phyloP scores from a whole-genome alignment of 192 early-diverging fungal species.

The Kickxella alabastrina region DNA sequence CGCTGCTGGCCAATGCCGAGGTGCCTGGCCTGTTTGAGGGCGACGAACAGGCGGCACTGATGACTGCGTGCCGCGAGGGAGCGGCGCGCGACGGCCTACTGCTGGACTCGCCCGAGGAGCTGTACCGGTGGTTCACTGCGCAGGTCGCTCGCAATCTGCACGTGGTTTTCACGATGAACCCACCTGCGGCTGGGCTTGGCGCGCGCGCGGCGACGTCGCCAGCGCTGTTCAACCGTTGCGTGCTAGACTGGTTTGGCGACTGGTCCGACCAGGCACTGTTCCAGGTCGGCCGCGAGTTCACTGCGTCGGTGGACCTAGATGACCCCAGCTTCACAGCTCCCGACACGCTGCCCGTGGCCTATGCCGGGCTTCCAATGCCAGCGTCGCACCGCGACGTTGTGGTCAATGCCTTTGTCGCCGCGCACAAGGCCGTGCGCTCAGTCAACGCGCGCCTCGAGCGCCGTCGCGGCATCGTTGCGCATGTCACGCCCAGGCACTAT shows the following conservation, averaged over 20 bases:
- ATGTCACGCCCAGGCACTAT: conserved; percentile 97
- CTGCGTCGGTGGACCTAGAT: conserved; percentile 84
- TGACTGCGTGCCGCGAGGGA: conserved; percentile 94
- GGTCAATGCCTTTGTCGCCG: conserved; percentile 86
- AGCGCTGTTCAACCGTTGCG: conserved; percentile 99
- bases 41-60: conserved; percentile 90
- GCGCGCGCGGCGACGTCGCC: conserved; percentile 95
- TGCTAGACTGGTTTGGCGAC: conserved; percentile 99
- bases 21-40: conserved; percentile 99
- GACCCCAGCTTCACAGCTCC: conserved; percentile 64
- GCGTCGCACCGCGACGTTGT: conserved; percentile 73
- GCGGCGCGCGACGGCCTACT: conserved; percentile 88
- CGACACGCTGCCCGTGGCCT: conserved; percentile 68
- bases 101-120: conserved; percentile 90
- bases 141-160: conserved; percentile 97
- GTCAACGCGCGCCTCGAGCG: conserved; percentile 80
- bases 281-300: conserved; percentile 98
- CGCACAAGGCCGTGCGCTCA: conserved; percentile 85
- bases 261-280: conserved; percentile 97
- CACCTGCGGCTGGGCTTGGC: conserved; percentile 86
- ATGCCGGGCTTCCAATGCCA: conserved; percentile 65
- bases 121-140: conserved; percentile 96
- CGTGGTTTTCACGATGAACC: conserved; percentile 99
- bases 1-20: conserved; percentile 96
- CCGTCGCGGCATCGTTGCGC: conserved; percentile 75